A percentile compares a stretch with the other conserved stretches of the same genome.
phyloP scores from a whole-genome alignment of 352 stramenopile genomes.

The Phytophthora multivora region DNA sequence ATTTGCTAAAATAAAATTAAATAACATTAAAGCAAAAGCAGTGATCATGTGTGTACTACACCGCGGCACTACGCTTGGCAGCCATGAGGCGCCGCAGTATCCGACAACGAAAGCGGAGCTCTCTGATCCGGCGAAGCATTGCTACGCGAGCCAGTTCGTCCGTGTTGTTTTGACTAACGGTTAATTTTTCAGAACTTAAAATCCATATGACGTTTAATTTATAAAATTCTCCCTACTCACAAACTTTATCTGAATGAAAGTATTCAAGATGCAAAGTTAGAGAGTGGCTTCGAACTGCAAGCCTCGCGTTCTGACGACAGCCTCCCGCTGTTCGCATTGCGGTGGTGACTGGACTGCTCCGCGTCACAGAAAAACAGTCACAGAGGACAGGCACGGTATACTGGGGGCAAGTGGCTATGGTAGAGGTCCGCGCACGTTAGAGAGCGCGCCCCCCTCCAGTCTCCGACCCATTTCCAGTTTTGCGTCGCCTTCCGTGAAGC shows the following conservation, averaged over 20 bases:
- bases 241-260: neutral
- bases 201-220: conserved; percentile 17
- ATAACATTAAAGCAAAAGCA: neutral
- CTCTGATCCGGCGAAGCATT: neutral
- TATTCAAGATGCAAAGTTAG: neutral
- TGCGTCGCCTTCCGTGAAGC: conserved; percentile 11
- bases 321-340: conserved; percentile 27
- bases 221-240: neutral
- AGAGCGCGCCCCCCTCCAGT: conserved; percentile 9
- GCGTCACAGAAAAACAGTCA: neutral
- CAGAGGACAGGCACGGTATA: conserved; percentile 31
- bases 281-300: conserved; percentile 5
- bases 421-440: conserved; percentile 19
- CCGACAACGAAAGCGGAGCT: too few species aligned
- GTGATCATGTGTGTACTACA: neutral
- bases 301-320: conserved; percentile 15
- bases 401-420: conserved; percentile 9
- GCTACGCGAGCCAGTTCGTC: conserved; percentile 4
- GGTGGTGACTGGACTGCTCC: conserved; percentile 12
- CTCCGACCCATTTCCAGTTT: conserved; percentile 29
- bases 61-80: too few species aligned
- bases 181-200: conserved; percentile 12
- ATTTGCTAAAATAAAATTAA: too few species aligned
- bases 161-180: conserved; percentile 10
- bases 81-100: too few species aligned